These are phyloP conservation scores for Teunomyces aglyptinius DNA, from an alignment of 805 yeast genomes.

Conservation along the genomic window DNA sequence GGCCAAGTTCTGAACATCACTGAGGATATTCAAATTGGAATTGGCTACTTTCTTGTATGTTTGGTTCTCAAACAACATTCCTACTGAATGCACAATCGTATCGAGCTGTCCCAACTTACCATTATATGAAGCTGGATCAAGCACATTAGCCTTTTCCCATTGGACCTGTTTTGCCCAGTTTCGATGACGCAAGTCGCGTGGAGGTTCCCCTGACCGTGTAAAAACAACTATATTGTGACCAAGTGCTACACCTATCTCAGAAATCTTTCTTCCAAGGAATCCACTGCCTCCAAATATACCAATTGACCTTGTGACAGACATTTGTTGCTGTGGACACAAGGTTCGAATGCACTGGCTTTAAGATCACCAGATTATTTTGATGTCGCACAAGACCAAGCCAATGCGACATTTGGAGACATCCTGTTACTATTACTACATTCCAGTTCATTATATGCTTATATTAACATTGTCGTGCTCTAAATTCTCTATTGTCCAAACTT, in stretches of 20 bases:
- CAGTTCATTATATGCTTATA: background rate
- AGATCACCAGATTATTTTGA: background rate
- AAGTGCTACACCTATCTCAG: constrained; percentile 59
- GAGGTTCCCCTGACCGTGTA: constrained; percentile 60
- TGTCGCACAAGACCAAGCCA: background rate
- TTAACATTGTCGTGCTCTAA: too few relatives aligned
- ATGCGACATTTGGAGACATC: background rate
- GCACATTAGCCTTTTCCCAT: constrained; percentile 69
- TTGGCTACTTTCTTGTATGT: constrained; percentile 60
- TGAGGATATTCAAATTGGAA: constrained; percentile 36
- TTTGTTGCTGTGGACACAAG: background rate
- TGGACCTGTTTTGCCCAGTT: constrained; percentile 58
- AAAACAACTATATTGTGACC: constrained; percentile 70
- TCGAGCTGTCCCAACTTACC: constrained; percentile 46
- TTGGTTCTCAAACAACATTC: constrained; percentile 67
- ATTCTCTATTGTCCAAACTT: constrained; percentile 24
- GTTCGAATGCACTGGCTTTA: too few relatives aligned
- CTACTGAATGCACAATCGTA: constrained; percentile 81
- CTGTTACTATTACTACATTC: background rate
- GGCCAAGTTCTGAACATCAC: constrained; percentile 29
- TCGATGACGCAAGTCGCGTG: constrained; percentile 27
- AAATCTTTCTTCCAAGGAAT: constrained; percentile 66
- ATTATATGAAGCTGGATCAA: constrained; percentile 58
- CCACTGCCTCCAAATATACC: constrained; percentile 90
- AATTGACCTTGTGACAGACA: constrained; percentile 24